Percentiles rank a stretch among this genome's conserved stretches.
phyloP scores from a whole-genome alignment of 805 yeast genomes.

The Wickerhamomyces xylosicus region DNA sequence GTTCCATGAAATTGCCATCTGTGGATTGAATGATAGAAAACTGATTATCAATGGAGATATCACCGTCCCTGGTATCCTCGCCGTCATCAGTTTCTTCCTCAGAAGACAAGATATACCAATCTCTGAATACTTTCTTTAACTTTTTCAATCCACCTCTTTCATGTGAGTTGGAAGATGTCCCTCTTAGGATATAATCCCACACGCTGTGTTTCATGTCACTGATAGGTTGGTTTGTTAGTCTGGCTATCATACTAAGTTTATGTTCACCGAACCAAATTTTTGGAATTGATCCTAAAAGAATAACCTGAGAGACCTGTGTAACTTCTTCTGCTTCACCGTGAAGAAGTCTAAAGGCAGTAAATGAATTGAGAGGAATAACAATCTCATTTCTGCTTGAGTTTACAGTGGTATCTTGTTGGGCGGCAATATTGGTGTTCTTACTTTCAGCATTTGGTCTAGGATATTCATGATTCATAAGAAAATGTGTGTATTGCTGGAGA shows the following conservation, averaged over 20 bases:
- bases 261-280: conserved; percentile 38
- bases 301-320: conserved; percentile 34
- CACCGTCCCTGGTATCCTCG: neutral
- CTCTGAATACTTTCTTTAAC: neutral
- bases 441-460: too few relatives aligned
- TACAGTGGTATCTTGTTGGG: too few relatives aligned
- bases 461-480: too few relatives aligned
- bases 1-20: too few relatives aligned
- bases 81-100: neutral
- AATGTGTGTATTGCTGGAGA: too few relatives aligned
- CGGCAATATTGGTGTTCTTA: too few relatives aligned
- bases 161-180: neutral
- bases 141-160: conserved; percentile 1
- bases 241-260: conserved; percentile 17
- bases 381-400: too few relatives aligned
- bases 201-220: neutral
- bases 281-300: conserved; percentile 52
- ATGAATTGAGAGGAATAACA: conserved; percentile 26
- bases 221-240: conserved; percentile 6
- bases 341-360: conserved; percentile 48
- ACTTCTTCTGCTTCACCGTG: conserved; percentile 42
- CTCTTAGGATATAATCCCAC: neutral
- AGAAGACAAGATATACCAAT: neutral
- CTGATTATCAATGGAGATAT: neutral
- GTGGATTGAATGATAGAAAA: neutral